phyloP scores from a whole-genome alignment of 371 early-diverging fungal genomes.

The Mucor piriformis region DNA sequence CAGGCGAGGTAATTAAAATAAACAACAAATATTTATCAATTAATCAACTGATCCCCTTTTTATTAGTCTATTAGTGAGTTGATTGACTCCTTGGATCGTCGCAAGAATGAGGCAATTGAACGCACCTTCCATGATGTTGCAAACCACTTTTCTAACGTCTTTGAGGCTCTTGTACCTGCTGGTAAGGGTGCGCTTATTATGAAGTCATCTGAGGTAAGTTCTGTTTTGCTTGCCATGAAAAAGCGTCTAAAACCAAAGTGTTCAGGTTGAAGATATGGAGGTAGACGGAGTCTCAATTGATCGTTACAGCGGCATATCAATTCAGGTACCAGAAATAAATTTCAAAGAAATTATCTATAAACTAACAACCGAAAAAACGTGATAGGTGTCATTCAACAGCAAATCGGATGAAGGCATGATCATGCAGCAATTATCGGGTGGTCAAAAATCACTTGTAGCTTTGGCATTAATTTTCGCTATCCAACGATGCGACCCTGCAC shows the following conservation, averaged over 20 bases:
- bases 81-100: conserved; percentile 87
- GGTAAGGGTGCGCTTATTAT: conserved; percentile 90
- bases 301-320: conserved; percentile 91
- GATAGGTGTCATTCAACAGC: conserved; percentile 83
- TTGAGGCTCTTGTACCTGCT: conserved; percentile 89
- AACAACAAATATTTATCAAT: not conserved
- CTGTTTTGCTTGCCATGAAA: not conserved
- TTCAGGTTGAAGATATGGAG: conserved; percentile 44
- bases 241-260: not conserved
- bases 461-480: conserved; percentile 98
- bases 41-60: not conserved
- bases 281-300: conserved; percentile 62
- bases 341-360: not conserved
- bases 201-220: conserved; percentile 61
- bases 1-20: conserved; percentile 58
- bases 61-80: conserved; percentile 79
- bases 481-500: conserved; percentile 98
- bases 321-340: conserved; percentile 57
- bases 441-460: conserved; percentile 99
- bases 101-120: conserved; percentile 97
- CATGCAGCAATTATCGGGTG: conserved; percentile 98
- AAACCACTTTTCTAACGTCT: conserved; percentile 84
- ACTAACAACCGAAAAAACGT: not conserved
- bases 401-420: conserved; percentile 88
- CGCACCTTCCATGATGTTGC: conserved; percentile 95